A percentile compares a stretch with the other conserved stretches of the same genome.
Conservation (phyloP, 1,139 yeast genomes). For the Tardiomyces depauwii region DNA sequence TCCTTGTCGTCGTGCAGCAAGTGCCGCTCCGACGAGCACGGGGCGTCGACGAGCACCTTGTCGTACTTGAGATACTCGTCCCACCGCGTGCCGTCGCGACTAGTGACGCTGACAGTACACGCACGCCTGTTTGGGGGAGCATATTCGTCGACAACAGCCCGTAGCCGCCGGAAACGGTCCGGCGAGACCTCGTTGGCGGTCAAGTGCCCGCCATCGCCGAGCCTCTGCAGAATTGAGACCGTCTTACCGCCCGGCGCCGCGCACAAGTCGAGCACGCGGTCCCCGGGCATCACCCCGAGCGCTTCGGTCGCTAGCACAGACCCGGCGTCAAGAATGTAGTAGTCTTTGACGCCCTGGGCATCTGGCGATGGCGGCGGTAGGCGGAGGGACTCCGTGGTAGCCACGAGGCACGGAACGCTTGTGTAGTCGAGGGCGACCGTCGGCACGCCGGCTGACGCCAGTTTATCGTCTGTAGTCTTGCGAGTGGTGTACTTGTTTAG, state of each 20-base stretch:
- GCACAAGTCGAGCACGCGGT: not conserved
- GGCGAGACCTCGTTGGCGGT: not conserved
- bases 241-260: not conserved
- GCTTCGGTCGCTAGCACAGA: not conserved
- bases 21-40: not conserved
- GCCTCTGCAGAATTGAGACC: not conserved
- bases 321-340: not conserved
- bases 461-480: not conserved
- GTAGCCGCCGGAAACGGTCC: not conserved
- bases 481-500: not conserved
- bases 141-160: not conserved
- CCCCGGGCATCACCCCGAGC: not conserved
- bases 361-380: not conserved
- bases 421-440: not conserved
- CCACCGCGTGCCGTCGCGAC: not conserved
- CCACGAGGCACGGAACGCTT: not conserved
- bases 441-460: not conserved
- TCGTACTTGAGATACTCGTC: not conserved
- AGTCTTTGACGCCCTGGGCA: not conserved
- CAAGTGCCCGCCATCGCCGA: not conserved
- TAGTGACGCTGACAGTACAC: not conserved
- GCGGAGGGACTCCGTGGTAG: not conserved
- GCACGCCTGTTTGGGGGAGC: not conserved
- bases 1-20: not conserved
- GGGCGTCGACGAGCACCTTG: not conserved